phyloP scores from a whole-genome alignment of 257 asterid species.

The Linderniella brevidens region DNA sequence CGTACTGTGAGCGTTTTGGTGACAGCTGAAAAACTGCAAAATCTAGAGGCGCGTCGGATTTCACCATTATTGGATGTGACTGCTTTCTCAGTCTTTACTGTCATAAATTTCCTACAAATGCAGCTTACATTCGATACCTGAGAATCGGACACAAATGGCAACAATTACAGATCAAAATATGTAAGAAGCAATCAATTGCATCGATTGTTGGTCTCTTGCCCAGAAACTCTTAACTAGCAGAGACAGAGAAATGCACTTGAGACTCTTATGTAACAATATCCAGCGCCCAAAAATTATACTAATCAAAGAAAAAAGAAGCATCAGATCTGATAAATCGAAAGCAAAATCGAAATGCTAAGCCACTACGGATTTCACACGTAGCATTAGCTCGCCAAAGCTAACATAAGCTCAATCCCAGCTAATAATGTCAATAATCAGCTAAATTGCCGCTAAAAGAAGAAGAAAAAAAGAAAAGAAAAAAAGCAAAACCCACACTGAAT shows the following conservation, averaged over 20 bases:
- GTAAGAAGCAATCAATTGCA: no score
- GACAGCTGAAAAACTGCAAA: conserved; percentile 85
- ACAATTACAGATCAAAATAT: no score
- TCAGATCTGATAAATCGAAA: conserved; percentile 32
- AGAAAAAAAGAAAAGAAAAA: background rate
- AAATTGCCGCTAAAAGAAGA: conserved; percentile 1
- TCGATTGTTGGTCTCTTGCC: no score
- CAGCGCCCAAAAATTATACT: background rate
- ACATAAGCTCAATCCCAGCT: no score
- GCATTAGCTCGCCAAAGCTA: conserved; percentile 11
- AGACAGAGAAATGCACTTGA: conserved; percentile 10
- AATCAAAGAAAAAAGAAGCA: conserved; percentile 6
- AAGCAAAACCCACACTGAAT: no score
- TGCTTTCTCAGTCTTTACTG: no score
- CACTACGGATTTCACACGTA: background rate
- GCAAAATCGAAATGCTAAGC: conserved; percentile 14
- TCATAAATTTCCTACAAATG: conserved; percentile 1
- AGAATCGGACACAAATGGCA: no score
- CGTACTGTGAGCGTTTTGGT: conserved; percentile 57
- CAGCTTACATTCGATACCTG: no score
- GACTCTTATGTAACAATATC: conserved; percentile 8
- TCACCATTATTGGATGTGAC: conserved; percentile 25
- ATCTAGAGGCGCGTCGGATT: conserved; percentile 54
- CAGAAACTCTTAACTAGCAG: background rate
- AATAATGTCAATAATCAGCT: conserved; percentile 3